Conservation (phyloP, 2,329 filamentous ascomycete species). For the Neurospora crassa region DNA sequence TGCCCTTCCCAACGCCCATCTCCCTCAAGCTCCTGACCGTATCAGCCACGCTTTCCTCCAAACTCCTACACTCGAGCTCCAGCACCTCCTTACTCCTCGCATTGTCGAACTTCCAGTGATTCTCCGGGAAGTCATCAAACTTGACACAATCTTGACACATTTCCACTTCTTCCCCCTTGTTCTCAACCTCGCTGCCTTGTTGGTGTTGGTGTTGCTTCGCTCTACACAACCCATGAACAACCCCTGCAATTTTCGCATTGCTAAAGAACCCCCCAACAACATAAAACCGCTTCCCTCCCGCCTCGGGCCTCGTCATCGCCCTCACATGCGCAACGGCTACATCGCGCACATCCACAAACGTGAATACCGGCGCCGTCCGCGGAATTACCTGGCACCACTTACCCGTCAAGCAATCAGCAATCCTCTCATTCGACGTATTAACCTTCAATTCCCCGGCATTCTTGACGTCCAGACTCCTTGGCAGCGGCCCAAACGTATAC, state of each 20-base stretch:
- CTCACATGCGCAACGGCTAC: conserved; percentile 46
- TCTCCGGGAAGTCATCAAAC: conserved; percentile 31
- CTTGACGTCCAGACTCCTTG: conserved; percentile 53
- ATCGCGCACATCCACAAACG: conserved; percentile 14
- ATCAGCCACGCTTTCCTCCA: conserved; percentile 52
- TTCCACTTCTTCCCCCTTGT: conserved; percentile 22
- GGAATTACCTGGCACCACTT: conserved; percentile 47
- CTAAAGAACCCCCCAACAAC: conserved; percentile 50
- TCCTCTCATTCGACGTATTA: conserved; percentile 63
- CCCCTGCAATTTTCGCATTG: conserved; percentile 48
- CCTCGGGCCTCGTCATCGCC: conserved; percentile 45
- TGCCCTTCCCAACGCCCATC: not conserved
- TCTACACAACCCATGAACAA: conserved; percentile 45
- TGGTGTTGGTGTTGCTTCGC: not conserved
- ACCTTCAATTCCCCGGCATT: conserved; percentile 33
- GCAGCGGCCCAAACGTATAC: conserved; percentile 52
- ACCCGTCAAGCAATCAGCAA: conserved; percentile 26
- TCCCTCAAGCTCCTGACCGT: conserved; percentile 30
- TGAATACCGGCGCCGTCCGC: conserved; percentile 42
- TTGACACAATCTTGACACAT: conserved; percentile 14
- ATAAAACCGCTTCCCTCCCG: conserved; percentile 54
- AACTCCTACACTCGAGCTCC: conserved; percentile 46
- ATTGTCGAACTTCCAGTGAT: conserved; percentile 48
- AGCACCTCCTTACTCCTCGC: conserved; percentile 43
- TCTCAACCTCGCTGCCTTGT: conserved; percentile 29